These are phyloP conservation scores for Trypanosoma brucei DNA, from an alignment of 208 protist genomes.

Conservation along the genomic window DNA sequence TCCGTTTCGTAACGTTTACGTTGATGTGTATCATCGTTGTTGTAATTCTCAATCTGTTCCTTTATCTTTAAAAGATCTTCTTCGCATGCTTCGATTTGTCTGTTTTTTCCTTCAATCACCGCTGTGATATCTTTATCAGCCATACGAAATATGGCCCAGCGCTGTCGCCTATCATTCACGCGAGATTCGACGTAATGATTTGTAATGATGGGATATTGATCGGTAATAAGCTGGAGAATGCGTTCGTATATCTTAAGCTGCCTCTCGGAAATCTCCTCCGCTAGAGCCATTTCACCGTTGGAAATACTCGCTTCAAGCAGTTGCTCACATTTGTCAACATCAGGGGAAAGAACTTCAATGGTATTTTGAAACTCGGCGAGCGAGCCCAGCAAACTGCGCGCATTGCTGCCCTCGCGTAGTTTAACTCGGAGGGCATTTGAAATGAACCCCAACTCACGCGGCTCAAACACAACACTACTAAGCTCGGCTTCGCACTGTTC, in stretches of 20 bases:
- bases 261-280: slow-evolving; percentile 76
- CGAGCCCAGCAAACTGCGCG: slow-evolving; percentile 70
- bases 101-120: slow-evolving; percentile 83
- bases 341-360: slow-evolving; percentile 81
- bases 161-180: slow-evolving; percentile 68
- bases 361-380: slow-evolving; percentile 77
- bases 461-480: slow-evolving; percentile 71
- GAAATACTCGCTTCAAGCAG: slow-evolving; percentile 82
- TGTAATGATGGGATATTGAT: slow-evolving; percentile 86
- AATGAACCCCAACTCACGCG: slow-evolving; percentile 74
- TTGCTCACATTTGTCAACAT: slow-evolving; percentile 85
- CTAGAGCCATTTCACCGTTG: slow-evolving; percentile 88
- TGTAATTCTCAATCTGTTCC: slow-evolving; percentile 85
- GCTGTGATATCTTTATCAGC: slow-evolving; percentile 82
- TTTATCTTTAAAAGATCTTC: slow-evolving; percentile 82
- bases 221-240: slow-evolving; percentile 76
- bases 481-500: slow-evolving; percentile 76
- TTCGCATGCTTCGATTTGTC: slow-evolving; percentile 84
- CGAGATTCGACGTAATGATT: slow-evolving; percentile 77
- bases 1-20: slow-evolving; percentile 81
- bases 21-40: slow-evolving; percentile 72
- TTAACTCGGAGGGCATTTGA: slow-evolving; percentile 83
- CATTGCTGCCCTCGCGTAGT: slow-evolving; percentile 72
- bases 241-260: slow-evolving; percentile 87
- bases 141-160: slow-evolving; percentile 92